Percentiles rank a stretch among this genome's conserved stretches.
Evolutionary conservation across 1,139 yeast species (phyloP).

Genomic region (Insectozyma bohioensis): DNA sequence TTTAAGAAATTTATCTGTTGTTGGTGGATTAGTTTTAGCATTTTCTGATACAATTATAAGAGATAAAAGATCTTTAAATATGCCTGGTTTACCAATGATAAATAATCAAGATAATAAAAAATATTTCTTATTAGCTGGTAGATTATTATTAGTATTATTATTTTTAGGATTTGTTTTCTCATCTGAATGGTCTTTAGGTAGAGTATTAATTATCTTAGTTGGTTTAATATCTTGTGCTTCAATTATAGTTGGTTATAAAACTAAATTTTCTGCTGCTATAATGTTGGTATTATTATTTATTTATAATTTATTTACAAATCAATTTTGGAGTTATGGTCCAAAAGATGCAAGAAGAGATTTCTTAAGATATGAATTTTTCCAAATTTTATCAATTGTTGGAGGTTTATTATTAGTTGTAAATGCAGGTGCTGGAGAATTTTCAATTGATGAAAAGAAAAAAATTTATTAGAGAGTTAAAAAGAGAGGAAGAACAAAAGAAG

Average conservation of each 20-base stretch:
- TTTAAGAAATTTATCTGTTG: constrained; percentile 82
- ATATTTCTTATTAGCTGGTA: constrained; percentile 84
- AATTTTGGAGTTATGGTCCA: constrained; percentile 79
- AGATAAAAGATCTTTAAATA: constrained; percentile 64
- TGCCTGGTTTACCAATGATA: constrained; percentile 91
- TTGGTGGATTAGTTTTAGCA: constrained; percentile 90
- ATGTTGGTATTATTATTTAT: constrained; percentile 71
- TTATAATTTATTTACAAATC: constrained; percentile 79
- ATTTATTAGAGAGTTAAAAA: constrained; percentile 55
- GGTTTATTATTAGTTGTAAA: constrained; percentile 88
- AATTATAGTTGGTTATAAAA: constrained; percentile 90
- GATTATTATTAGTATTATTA: constrained; percentile 79
- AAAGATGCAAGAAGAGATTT: constrained; percentile 84
- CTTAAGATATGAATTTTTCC: constrained; percentile 91
- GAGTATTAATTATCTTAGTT: constrained; percentile 63
- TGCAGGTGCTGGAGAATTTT: constrained; percentile 95
- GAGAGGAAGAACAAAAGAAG: no score
- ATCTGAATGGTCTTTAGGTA: constrained; percentile 69
- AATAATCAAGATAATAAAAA: constrained; percentile 82
- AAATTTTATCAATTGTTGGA: constrained; percentile 91
- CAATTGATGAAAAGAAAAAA: constrained; percentile 95
- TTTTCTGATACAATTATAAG: constrained; percentile 87
- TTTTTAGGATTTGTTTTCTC: constrained; percentile 85
- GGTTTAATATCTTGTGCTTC: constrained; percentile 75
- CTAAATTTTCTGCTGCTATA: constrained; percentile 82